Conservation (phyloP, 768 basidiomycete genomes). For the Ramaria sp. region DNA sequence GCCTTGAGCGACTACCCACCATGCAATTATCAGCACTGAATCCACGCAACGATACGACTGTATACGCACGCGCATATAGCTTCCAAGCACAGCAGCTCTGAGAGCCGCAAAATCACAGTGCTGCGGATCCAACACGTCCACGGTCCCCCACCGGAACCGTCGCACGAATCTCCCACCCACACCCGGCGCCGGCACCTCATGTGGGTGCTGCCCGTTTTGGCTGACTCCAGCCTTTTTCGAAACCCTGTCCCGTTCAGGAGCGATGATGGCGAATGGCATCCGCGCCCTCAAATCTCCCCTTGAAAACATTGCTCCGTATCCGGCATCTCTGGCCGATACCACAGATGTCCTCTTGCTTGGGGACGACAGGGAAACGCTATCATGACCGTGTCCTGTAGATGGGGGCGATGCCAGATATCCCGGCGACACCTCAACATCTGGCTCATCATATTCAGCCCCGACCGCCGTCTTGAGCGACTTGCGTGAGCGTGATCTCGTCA, state of each 20-base stretch:
- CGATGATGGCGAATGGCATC: slow-evolving; percentile 72
- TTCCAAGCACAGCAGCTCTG: slow-evolving; percentile 73
- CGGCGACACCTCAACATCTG: slow-evolving; percentile 13
- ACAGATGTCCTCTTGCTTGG: slow-evolving; percentile 13
- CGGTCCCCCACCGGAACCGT: slow-evolving; percentile 79
- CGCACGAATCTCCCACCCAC: slow-evolving; percentile 54
- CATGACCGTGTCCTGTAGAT: not conserved
- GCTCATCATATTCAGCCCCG: slow-evolving; percentile 23
- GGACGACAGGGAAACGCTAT: slow-evolving; percentile 1
- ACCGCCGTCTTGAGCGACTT: slow-evolving; percentile 14
- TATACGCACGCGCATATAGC: slow-evolving; percentile 65
- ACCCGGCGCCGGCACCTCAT: slow-evolving; percentile 17
- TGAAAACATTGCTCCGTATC: slow-evolving; percentile 25
- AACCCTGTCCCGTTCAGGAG: slow-evolving; percentile 45
- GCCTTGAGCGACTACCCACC: slow-evolving; percentile 57
- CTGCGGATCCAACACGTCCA: slow-evolving; percentile 75
- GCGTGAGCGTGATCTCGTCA: slow-evolving; percentile 65
- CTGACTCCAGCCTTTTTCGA: slow-evolving; percentile 12
- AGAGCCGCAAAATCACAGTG: slow-evolving; percentile 86
- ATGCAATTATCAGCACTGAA: not conserved
- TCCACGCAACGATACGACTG: not conserved
- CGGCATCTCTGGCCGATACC: slow-evolving; percentile 1
- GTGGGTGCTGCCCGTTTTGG: slow-evolving; percentile 34
- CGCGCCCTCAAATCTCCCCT: slow-evolving; percentile 45
- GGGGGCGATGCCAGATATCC: not conserved